Evolutionary conservation across 345 rosid genomes (phyloP).

Genomic region (Pistacia vera): DNA sequence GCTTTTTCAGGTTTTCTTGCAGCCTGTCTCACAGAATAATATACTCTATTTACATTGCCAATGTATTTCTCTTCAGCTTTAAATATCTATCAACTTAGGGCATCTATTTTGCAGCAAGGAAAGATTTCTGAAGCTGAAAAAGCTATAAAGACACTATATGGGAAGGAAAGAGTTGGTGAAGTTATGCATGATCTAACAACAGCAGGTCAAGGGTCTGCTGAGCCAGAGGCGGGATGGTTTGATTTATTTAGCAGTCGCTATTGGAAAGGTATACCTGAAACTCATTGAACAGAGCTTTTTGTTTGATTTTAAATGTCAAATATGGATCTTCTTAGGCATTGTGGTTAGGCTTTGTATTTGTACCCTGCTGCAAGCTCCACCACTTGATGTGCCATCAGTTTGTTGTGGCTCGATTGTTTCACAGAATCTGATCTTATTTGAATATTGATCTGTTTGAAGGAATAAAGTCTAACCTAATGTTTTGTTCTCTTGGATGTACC

Average conservation of each 20-base stretch:
- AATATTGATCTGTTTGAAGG: background rate
- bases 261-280: conserved; percentile 71
- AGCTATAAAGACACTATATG: conserved; percentile 75
- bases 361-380: background rate
- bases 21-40: background rate
- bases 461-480: background rate
- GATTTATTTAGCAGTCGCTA: conserved; percentile 93
- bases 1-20: conserved; percentile 81
- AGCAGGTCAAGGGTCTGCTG: conserved; percentile 70
- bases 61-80: conserved; percentile 1
- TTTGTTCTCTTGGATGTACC: background rate
- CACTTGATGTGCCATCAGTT: background rate
- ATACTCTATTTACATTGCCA: too few species aligned
- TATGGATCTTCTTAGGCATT: background rate
- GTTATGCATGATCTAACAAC: conserved; percentile 74
- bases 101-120: conserved; percentile 69
- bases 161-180: conserved; percentile 88
- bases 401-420: background rate
- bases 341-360: background rate
- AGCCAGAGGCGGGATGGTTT: conserved; percentile 98
- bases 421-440: background rate
- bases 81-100: background rate
- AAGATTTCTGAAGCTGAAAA: conserved; percentile 78
- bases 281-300: conserved; percentile 4
- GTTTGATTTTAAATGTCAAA: background rate